Conservation (phyloP, 2,329 filamentous ascomycete species). For the Amylocarpus encephaloides region DNA sequence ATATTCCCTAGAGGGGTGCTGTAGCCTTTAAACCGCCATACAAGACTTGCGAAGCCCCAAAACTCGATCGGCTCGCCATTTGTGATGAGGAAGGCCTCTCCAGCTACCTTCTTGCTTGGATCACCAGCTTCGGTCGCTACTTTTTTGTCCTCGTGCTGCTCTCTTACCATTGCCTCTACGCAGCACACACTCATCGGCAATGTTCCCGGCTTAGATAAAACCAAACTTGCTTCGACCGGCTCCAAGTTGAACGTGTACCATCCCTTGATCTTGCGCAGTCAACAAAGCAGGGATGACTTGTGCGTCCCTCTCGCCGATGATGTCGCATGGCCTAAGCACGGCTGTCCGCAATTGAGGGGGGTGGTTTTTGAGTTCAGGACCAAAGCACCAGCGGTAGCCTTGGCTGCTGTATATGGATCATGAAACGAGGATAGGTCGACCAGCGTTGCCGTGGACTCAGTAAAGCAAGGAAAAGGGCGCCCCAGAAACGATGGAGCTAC, state of each 20-base stretch:
- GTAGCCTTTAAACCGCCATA: constrained; percentile 4
- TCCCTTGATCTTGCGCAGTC: not conserved
- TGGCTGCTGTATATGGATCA: constrained; percentile 9
- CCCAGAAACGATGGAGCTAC: not conserved
- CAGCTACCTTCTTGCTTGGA: constrained; percentile 4
- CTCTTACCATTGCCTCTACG: not conserved
- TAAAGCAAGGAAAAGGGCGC: not conserved
- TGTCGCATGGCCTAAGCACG: constrained; percentile 3
- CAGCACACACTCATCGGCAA: constrained; percentile 4
- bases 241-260: constrained; percentile 3
- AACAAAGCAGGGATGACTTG: not conserved
- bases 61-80: constrained; percentile 9
- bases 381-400: constrained; percentile 7
- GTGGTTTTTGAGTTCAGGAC: constrained; percentile 8
- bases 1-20: not conserved
- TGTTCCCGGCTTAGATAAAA: constrained; percentile 8
- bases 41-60: constrained; percentile 7
- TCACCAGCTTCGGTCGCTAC: not conserved
- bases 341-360: constrained; percentile 1
- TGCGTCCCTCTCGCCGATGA: constrained; percentile 8
- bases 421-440: not conserved
- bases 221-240: not conserved
- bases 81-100: constrained; percentile 12
- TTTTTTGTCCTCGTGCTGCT: not conserved
- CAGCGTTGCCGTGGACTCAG: not conserved